A percentile compares a stretch with the other conserved stretches of the same genome.
Conservation (phyloP, 208 protist species). For the Trypanosomatidae sp. region DNA sequence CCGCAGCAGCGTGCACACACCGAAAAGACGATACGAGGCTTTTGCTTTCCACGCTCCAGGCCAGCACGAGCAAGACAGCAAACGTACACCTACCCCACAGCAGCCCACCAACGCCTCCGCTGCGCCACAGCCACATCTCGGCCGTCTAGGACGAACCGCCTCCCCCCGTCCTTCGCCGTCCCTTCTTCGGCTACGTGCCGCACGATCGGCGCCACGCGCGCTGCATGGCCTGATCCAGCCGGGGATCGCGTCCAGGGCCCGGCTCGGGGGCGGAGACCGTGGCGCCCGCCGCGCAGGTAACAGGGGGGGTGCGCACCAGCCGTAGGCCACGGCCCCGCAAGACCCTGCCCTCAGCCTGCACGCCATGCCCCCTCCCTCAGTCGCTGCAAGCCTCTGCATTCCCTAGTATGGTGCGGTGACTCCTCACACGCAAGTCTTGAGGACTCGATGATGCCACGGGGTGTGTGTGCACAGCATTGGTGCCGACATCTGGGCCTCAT, state of each 20-base stretch:
- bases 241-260: too few relatives aligned
- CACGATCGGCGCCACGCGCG: too few relatives aligned
- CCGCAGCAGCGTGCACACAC: not conserved
- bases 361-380: not conserved
- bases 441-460: not conserved
- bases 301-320: not conserved
- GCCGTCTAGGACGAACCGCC: not conserved
- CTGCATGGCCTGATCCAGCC: not conserved
- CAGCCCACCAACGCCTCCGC: too few relatives aligned
- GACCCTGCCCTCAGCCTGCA: not conserved
- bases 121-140: not conserved
- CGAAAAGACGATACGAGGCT: not conserved
- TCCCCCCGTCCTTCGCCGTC: not conserved
- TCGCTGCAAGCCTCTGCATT: not conserved
- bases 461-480: not conserved
- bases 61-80: not conserved
- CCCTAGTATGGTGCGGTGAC: not conserved
- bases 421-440: not conserved
- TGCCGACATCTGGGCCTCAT: not conserved
- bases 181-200: not conserved
- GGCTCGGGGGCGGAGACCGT: too few relatives aligned
- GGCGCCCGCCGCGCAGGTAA: too few relatives aligned
- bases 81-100: not conserved
- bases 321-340: not conserved
- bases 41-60: not conserved